Evolutionary conservation across 2,329 filamentous ascomycete genomes (phyloP), one percentile per base, ranked within the genome.

Genomic region (Botrytis squamosa): DNA sequence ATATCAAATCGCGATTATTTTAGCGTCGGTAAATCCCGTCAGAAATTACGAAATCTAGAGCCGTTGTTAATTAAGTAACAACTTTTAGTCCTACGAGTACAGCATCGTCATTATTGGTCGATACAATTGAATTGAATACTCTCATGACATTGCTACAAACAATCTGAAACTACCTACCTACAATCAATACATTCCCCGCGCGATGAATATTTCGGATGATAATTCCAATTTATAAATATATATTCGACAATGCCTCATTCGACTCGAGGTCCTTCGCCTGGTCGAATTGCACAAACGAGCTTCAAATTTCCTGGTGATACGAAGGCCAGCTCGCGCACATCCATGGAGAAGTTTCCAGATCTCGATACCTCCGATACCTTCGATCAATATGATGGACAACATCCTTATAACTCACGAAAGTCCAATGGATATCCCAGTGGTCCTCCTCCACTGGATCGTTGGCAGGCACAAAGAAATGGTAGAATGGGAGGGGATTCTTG

Each of bases 311-410:
- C 79, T 40, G 75, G 77, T 70, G 81, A 81, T 66, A 75, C 72
- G 64, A 75, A 77, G 68, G 67, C 73, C 70, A 76, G 75, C 70
- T 65, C 74, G 52, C 78, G 77, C 52, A 77, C 79, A 63, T 80
- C 79, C 38, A 87, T 88, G 81, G 88, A 89, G 81, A 88, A 88
- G 80, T 90, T 89, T 75, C 88, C 88, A 76, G 88, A 89, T 75
- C 82, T 87, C 77, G 87, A 88, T 77, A 76, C 82, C 9, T 65
- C 75, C 76, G 49, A 69, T 57, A 44, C 66, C 10, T 42, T 59
- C n/a, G 49, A 69, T 33, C 66, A 69, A 59, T 69, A 69, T 22
- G 75, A 79, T 72, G 74, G 73, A 57, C 75, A 77, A 69, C 74
- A 74, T 8, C 70, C 29, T 22, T 52, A 74, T 59, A 64, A 75